These are phyloP conservation scores for Curvularia verruculosa DNA, from an alignment of 2,329 filamentous ascomycete species.

Conservation along the genomic window DNA sequence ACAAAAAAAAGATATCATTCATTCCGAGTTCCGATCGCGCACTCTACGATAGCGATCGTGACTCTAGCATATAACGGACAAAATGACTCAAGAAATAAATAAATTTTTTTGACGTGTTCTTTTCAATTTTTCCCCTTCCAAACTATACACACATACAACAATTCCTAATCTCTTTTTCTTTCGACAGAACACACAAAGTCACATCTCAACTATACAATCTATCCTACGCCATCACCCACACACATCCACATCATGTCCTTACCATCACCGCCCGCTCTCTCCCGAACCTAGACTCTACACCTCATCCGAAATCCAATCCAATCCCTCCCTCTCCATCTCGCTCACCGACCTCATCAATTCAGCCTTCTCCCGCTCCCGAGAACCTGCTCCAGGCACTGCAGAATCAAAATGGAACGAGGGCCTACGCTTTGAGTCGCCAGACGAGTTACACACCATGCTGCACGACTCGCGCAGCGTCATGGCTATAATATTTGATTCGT, in stretches of 20 bases:
- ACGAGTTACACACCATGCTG: slow-evolving; percentile 24
- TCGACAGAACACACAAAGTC: too few species aligned
- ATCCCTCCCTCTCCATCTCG: slow-evolving; percentile 15
- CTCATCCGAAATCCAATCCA: slow-evolving; percentile 10
- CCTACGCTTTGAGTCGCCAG: slow-evolving; percentile 21
- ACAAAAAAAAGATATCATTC: neutral
- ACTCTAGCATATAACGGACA: neutral
- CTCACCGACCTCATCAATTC: slow-evolving; percentile 27
- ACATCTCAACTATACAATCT: too few species aligned
- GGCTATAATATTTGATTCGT: slow-evolving; percentile 17
- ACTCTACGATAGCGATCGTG: neutral
- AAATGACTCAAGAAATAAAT: neutral
- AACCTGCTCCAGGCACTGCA: slow-evolving; percentile 1
- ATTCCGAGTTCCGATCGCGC: neutral
- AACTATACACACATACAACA: neutral
- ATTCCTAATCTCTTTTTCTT: too few species aligned
- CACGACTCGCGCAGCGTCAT: slow-evolving; percentile 16
- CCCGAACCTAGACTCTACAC: slow-evolving; percentile 22
- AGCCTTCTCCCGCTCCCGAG: slow-evolving; percentile 26
- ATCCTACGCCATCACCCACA: too few species aligned
- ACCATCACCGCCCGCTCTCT: slow-evolving; percentile 3
- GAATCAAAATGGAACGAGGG: slow-evolving; percentile 24
- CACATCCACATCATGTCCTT: neutral
- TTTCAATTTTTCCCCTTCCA: neutral
- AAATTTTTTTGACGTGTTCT: too few species aligned